These are phyloP conservation scores for Neoboletus magnificus DNA, from an alignment of 768 basidiomycete species.

Conservation along the genomic window DNA sequence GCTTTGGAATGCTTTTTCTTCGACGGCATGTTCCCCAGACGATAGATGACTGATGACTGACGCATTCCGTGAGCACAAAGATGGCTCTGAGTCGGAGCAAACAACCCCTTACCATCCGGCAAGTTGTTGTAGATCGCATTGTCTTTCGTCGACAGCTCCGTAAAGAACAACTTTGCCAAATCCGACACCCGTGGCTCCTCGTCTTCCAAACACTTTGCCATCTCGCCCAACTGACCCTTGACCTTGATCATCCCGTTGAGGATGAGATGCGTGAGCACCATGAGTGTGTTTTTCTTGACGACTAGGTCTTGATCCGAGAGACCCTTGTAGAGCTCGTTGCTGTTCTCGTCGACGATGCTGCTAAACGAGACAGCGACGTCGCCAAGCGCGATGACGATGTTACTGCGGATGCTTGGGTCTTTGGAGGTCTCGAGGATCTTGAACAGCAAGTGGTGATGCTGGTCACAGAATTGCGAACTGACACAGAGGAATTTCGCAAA, in stretches of 20 bases:
- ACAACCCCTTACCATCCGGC: conserved; percentile 69
- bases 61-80: conserved; percentile 4
- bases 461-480: conserved; percentile 90
- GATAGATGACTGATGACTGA: conserved; percentile 93
- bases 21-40: conserved; percentile 85
- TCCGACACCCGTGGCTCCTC: conserved; percentile 83
- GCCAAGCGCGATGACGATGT: conserved; percentile 96
- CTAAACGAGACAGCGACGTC: conserved; percentile 99
- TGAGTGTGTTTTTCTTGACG: conserved; percentile 99
- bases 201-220: conserved; percentile 99
- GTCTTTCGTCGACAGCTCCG: conserved; percentile 92
- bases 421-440: conserved; percentile 89
- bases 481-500: conserved; percentile 97
- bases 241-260: conserved; percentile 99
- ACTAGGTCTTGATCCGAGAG: conserved; percentile 81
- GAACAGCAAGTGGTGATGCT: conserved; percentile 85
- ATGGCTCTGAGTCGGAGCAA: not conserved
- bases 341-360: conserved; percentile 95
- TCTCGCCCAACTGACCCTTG: conserved; percentile 98
- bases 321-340: conserved; percentile 91
- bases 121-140: conserved; percentile 99
- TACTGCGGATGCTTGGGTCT: conserved; percentile 88
- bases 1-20: conserved; percentile 87
- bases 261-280: conserved; percentile 96
- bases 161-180: conserved; percentile 97